A percentile compares a stretch with the other conserved stretches of the same genome.
Evolutionary conservation across 1,284 basidiomycete species (phyloP).

Genomic region (Ustilago curta): DNA sequence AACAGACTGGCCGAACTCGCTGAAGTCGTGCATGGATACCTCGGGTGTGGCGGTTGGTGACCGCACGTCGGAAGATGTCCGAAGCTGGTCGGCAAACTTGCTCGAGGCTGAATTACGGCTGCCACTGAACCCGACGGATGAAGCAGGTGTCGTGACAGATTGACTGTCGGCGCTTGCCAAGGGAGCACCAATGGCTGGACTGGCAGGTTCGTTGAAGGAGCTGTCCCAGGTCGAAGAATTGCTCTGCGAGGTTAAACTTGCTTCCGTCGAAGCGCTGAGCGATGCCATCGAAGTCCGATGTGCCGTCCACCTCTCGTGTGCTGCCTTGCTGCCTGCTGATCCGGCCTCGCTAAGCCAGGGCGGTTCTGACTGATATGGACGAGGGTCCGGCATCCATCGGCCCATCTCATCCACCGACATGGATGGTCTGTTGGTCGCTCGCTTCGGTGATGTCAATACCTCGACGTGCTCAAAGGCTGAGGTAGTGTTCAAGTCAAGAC

Average conservation of each 20-base stretch:
- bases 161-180: conserved; percentile 1
- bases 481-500: conserved; percentile 7
- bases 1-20: conserved; percentile 44
- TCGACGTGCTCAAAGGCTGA: not conserved
- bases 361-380: not conserved
- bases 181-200: not conserved
- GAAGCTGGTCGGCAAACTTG: not conserved
- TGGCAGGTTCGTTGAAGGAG: conserved; percentile 20
- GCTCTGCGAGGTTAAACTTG: conserved; percentile 19
- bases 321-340: not conserved
- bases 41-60: conserved; percentile 11
- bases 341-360: not conserved
- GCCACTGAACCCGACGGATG: conserved; percentile 22
- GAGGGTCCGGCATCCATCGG: conserved; percentile 12
- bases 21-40: conserved; percentile 32
- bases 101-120: not conserved
- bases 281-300: conserved; percentile 15
- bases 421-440: not conserved
- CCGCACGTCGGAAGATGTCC: not conserved
- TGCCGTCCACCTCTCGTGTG: conserved; percentile 1
- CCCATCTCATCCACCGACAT: conserved; percentile 36
- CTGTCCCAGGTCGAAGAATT: conserved; percentile 23
- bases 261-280: conserved; percentile 21
- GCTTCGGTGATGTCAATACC: not conserved
- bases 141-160: conserved; percentile 11